A percentile compares a stretch with the other conserved stretches of the same genome.
Conservation (phyloP, 2,329 filamentous ascomycete species). For the Trichoderma brevicompactum region DNA sequence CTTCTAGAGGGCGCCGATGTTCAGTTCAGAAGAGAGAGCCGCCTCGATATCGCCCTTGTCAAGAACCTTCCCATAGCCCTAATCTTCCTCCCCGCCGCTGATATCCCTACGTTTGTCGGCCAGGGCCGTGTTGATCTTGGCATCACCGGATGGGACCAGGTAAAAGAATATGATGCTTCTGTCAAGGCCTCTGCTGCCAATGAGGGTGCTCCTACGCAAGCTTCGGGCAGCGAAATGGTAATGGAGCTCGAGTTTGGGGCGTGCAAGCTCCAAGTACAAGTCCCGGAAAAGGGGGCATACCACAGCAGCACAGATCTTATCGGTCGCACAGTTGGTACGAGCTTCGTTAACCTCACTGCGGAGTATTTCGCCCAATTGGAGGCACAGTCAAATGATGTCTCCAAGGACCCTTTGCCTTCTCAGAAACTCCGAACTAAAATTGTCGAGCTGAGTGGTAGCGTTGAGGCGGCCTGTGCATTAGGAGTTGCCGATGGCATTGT, state of each 20-base stretch:
- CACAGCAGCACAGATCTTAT: slow-evolving; percentile 74
- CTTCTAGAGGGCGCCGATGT: slow-evolving; percentile 93
- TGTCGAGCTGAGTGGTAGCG: slow-evolving; percentile 92
- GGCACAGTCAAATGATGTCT: slow-evolving; percentile 45
- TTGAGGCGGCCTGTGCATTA: slow-evolving; percentile 93
- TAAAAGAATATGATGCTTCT: slow-evolving; percentile 82
- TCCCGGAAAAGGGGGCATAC: slow-evolving; percentile 81
- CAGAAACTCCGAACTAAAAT: slow-evolving; percentile 79
- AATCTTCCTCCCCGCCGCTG: slow-evolving; percentile 93
- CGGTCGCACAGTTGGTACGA: slow-evolving; percentile 92
- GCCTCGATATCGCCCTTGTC: slow-evolving; percentile 95
- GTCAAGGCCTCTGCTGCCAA: slow-evolving; percentile 53
- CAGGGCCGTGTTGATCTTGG: slow-evolving; percentile 92
- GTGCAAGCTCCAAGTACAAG: slow-evolving; percentile 96
- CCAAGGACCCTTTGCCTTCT: slow-evolving; percentile 35
- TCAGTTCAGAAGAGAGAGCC: slow-evolving; percentile 92
- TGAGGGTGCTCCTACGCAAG: slow-evolving; percentile 53
- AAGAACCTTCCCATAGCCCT: slow-evolving; percentile 96
- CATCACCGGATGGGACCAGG: slow-evolving; percentile 92
- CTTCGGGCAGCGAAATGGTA: slow-evolving; percentile 76
- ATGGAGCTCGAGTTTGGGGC: slow-evolving; percentile 88
- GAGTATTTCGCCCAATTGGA: slow-evolving; percentile 86
- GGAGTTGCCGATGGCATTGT: slow-evolving; percentile 97
- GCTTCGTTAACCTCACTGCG: slow-evolving; percentile 83
- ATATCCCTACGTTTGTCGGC: slow-evolving; percentile 96